Conservation (phyloP, 140 eudicot species). For the Anethum foeniculum region DNA sequence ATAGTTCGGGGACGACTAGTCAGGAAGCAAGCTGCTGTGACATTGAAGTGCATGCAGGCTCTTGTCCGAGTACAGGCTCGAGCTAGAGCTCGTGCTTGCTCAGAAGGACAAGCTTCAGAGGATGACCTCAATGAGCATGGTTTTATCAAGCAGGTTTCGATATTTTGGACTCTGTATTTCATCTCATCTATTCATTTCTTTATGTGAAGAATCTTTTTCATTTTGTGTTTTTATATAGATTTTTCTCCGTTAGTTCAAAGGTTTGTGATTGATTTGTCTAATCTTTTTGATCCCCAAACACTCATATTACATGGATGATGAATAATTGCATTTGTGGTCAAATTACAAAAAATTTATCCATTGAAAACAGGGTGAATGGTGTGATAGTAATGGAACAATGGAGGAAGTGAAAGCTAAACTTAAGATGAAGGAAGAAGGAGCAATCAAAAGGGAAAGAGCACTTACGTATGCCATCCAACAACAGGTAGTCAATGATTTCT, state of each 20-base stretch:
- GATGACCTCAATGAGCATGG: constrained; percentile 23
- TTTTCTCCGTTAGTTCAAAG: neutral
- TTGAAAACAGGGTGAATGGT: constrained; percentile 64
- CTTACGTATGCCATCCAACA: constrained; percentile 53
- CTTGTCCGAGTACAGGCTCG: constrained; percentile 89
- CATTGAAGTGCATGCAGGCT: constrained; percentile 94
- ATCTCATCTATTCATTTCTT: neutral
- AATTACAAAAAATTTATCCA: neutral
- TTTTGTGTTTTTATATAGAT: neutral
- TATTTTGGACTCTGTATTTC: neutral
- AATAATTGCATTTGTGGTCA: neutral
- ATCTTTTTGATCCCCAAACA: neutral
- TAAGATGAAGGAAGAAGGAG: constrained; percentile 75
- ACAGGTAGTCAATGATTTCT: constrained; percentile 39
- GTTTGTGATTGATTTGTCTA: neutral
- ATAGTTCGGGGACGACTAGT: constrained; percentile 85
- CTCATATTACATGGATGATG: neutral
- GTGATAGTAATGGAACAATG: constrained; percentile 55
- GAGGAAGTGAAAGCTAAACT: constrained; percentile 59
- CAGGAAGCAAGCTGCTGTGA: constrained; percentile 84
- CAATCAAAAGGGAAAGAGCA: constrained; percentile 81
- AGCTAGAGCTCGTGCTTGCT: constrained; percentile 44
- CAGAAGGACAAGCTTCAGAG: constrained; percentile 18
- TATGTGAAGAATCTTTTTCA: neutral
- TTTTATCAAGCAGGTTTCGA: constrained; percentile 35